Base-by-base conservation (phyloP, 345 rosid species). In the Pistacia atlantica region DNA sequence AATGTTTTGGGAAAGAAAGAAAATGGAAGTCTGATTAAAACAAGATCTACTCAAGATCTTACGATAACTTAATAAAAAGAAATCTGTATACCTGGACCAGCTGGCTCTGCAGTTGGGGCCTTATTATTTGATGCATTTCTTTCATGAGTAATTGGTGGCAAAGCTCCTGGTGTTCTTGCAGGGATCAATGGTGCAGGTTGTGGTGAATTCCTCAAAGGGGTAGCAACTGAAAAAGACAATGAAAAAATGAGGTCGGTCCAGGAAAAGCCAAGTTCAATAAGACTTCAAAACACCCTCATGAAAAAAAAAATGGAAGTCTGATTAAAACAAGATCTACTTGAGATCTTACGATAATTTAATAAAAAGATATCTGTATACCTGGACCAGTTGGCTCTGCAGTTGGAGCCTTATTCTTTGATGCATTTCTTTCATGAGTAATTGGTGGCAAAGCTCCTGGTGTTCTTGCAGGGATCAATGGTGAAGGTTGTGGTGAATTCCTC, bases 361-460 rank as follows among this genome's bases (percentile, higher is more conserved):
- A 65, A 67, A 54, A 71, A 14, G 72, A 49, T 31, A 56, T 56
- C 68, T 56, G 18, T n/a, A 38, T 52, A 73, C 73, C 78, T 59
- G 73, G 79, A 64, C 76, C 25, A 55, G 64, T 52, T 11, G 79
- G 72, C 61, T 51, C 46, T 22, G 67, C 42, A 20, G 55, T 28
- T 11, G 83, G 81, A 78, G 83, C 80, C 52, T 80, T 68, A 64
- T 13, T 28, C 11, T 68, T 64, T 49, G 83, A 63, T 48, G 56
- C 54, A 54, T 77, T 81, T 60, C 69, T 63, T 33, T 46, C 49
- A 69, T 54, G 67, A 79, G 59, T 42, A 79, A 72, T n/a, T 18
- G 65, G 79, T 11, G 84, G 71, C 70, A 75, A 74, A 72, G 69
- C 51, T 42, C 49, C 66, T 22, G 87, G 84, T 51, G 82, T 72